phyloP scores from a whole-genome alignment of 2,329 filamentous ascomycete genomes.

The Penicillium sp. region DNA sequence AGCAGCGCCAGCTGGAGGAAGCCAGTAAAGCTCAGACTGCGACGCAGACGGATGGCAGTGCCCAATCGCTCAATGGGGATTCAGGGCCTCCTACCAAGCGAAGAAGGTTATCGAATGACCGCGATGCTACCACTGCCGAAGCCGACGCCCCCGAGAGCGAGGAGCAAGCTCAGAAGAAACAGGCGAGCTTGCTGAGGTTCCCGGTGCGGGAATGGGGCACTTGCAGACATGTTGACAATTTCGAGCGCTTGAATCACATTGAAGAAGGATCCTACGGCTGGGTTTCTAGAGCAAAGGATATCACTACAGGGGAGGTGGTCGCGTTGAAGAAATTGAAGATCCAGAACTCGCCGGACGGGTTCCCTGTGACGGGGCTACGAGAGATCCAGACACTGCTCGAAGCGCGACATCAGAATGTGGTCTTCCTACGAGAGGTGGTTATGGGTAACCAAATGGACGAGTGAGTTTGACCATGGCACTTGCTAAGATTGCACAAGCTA shows the following conservation, averaged over 20 bases:
- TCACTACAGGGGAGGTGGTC: constrained; percentile 74
- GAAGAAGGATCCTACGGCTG: constrained; percentile 96
- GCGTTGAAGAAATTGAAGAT: constrained; percentile 94
- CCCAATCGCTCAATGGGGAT: constrained; percentile 27
- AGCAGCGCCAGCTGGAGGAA: constrained; percentile 68
- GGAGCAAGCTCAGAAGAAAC: constrained; percentile 30
- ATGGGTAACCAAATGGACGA: constrained; percentile 66
- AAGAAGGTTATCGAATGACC: constrained; percentile 61
- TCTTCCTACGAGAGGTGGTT: constrained; percentile 79
- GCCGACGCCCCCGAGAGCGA: constrained; percentile 20
- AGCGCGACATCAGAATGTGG: constrained; percentile 79
- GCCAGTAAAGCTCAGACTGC: constrained; percentile 42
- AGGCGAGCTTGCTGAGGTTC: constrained; percentile 69
- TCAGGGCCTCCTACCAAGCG: constrained; percentile 57
- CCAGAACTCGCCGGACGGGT: constrained; percentile 74
- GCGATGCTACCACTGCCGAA: constrained; percentile 22
- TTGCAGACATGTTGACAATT: constrained; percentile 79
- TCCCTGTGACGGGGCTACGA: constrained; percentile 87
- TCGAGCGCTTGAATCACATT: constrained; percentile 92
- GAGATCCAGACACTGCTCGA: constrained; percentile 91
- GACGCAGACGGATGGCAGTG: constrained; percentile 25
- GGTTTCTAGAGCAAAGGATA: constrained; percentile 81
- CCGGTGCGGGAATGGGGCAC: constrained; percentile 67
- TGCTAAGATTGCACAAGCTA: not conserved
- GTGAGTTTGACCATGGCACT: constrained; percentile 39